phyloP scores from a whole-genome alignment of 2,329 filamentous ascomycete species.

The Coniochaeta hoffmannii region DNA sequence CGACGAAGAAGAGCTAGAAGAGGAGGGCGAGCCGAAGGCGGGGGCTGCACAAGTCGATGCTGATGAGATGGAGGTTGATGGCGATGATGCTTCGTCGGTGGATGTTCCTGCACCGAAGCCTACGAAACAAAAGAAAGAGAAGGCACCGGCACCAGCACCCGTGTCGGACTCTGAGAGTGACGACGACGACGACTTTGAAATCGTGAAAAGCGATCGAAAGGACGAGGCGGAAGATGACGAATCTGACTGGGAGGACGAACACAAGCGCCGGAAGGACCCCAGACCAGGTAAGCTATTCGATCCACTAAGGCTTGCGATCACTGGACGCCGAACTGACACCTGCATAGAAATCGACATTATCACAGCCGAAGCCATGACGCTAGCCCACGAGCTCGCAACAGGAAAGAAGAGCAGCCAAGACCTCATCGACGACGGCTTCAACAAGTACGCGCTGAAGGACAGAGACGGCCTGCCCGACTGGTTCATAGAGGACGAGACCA shows the following conservation, averaged over 20 bases:
- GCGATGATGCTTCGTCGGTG: constrained; percentile 30
- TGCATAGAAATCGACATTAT: constrained; percentile 86
- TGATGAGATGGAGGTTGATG: constrained; percentile 22
- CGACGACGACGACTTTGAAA: constrained; percentile 17
- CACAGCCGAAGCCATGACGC: constrained; percentile 97
- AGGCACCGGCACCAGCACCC: constrained; percentile 2
- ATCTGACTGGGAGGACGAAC: constrained; percentile 57
- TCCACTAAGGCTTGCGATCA: neutral
- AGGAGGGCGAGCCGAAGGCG: constrained; percentile 31
- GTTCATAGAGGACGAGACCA: constrained; percentile 90
- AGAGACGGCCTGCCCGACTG: constrained; percentile 89
- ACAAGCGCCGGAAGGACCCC: constrained; percentile 56
- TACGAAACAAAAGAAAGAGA: constrained; percentile 18
- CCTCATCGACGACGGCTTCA: constrained; percentile 85
- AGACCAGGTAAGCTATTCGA: constrained; percentile 42
- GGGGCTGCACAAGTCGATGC: constrained; percentile 28
- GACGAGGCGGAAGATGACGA: constrained; percentile 22
- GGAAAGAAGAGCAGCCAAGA: constrained; percentile 75
- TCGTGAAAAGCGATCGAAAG: constrained; percentile 26
- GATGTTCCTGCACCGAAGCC: constrained; percentile 18
- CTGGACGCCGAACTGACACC: constrained; percentile 11
- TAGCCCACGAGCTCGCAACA: constrained; percentile 85
- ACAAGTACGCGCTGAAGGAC: constrained; percentile 86
- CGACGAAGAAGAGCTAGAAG: constrained; percentile 24
- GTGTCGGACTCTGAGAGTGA: constrained; percentile 20